These are phyloP conservation scores for Beta corolliflora DNA, from an alignment of 179 eudicot genomes.

Conservation along the genomic window DNA sequence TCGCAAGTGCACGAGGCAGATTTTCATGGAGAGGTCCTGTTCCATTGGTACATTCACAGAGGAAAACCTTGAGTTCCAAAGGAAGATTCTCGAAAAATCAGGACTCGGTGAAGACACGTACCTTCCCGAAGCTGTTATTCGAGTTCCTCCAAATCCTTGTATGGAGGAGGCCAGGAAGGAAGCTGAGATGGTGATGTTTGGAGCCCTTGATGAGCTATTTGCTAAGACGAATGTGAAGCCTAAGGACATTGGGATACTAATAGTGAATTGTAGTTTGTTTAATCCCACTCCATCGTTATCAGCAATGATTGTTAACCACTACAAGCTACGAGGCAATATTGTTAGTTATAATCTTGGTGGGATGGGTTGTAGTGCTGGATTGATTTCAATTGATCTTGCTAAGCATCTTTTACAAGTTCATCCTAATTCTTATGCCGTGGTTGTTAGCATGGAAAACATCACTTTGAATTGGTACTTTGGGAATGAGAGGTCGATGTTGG, in stretches of 20 bases:
- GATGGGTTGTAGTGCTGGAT: conserved; percentile 36
- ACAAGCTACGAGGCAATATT: conserved; percentile 30
- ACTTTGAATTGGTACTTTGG: conserved; percentile 37
- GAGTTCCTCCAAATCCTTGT: conserved; percentile 21
- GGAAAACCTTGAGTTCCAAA: conserved; percentile 23
- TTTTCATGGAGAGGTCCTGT: conserved; percentile 53
- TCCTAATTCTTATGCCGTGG: conserved; percentile 33
- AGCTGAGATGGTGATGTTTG: conserved; percentile 32
- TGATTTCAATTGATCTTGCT: conserved; percentile 31
- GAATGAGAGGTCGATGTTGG: conserved; percentile 30
- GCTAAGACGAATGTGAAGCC: conserved; percentile 26
- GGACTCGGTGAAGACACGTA: conserved; percentile 33
- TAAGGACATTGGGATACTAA: conserved; percentile 28
- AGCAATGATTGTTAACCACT: conserved; percentile 31
- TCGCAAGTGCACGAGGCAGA: conserved; percentile 55
- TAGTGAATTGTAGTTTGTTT: conserved; percentile 34
- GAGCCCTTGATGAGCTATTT: conserved; percentile 33
- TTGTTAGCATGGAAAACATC: conserved; percentile 33
- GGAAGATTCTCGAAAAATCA: conserved; percentile 31
- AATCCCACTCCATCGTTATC: conserved; percentile 33
- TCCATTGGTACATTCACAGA: conserved; percentile 25
- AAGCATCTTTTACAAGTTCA: conserved; percentile 31
- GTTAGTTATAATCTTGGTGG: conserved; percentile 30
- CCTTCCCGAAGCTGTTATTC: conserved; percentile 24
- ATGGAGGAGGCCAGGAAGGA: conserved; percentile 30